phyloP scores from a whole-genome alignment of 768 basidiomycete genomes.

The Tremella mesenterica region DNA sequence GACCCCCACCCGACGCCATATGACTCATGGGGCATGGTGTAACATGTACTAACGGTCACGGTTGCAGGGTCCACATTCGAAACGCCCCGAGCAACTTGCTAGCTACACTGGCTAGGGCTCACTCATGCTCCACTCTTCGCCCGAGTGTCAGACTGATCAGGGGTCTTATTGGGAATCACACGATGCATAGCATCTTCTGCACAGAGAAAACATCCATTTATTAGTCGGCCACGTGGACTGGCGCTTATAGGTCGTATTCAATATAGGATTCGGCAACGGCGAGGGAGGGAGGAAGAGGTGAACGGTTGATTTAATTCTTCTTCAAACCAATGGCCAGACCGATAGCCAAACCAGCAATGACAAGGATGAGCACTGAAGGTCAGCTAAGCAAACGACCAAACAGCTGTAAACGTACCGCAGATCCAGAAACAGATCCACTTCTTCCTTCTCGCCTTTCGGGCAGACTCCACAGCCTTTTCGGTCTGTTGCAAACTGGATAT shows the following conservation, averaged over 20 bases:
- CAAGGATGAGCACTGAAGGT: conserved; percentile 10
- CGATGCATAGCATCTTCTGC: not conserved
- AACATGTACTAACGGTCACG: too few relatives aligned
- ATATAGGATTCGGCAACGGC: not conserved
- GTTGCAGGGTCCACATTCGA: too few relatives aligned
- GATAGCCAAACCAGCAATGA: not conserved
- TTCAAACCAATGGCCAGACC: conserved; percentile 2
- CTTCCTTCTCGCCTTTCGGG: conserved; percentile 83
- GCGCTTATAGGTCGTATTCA: not conserved
- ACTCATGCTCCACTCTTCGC: too few relatives aligned
- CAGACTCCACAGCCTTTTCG: conserved; percentile 74
- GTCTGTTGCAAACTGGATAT: conserved; percentile 63
- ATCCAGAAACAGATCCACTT: conserved; percentile 85
- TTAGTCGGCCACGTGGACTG: not conserved
- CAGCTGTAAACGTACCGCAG: conserved; percentile 22
- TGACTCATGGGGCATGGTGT: too few relatives aligned
- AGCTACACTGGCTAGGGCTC: too few relatives aligned
- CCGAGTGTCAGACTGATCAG: not conserved
- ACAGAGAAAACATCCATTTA: not conserved
- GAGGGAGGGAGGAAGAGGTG: not conserved
- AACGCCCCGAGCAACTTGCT: too few relatives aligned
- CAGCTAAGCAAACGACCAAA: not conserved
- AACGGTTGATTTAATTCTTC: not conserved
- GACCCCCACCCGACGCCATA: too few relatives aligned
- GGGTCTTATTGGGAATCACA: not conserved